A percentile compares a stretch with the other conserved stretches of the same genome.
phyloP scores from a whole-genome alignment of 2,329 filamentous ascomycete genomes.

The Xylariomycetidae sp. region DNA sequence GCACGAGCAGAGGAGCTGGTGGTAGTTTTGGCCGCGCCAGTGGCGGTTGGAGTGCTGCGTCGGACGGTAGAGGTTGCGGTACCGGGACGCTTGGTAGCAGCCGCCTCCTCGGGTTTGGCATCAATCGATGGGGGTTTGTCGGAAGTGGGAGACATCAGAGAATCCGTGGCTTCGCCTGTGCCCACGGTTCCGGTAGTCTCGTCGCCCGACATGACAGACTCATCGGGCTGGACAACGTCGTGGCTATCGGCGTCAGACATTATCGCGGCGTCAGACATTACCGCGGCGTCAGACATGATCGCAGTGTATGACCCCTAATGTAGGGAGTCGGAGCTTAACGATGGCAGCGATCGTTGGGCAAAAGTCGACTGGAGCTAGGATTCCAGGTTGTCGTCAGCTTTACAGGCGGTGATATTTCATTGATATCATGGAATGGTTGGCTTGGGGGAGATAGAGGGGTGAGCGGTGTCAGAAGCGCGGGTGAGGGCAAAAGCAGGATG shows the following conservation, averaged over 20 bases:
- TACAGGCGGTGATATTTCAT: too few relatives aligned
- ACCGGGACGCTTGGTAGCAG: slow-evolving; percentile 30
- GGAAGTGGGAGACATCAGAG: slow-evolving; percentile 25
- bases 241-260: slow-evolving; percentile 45
- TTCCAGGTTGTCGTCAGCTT: too few relatives aligned
- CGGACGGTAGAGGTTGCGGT: slow-evolving; percentile 26
- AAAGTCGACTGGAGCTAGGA: too few relatives aligned
- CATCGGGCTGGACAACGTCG: slow-evolving; percentile 39
- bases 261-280: slow-evolving; percentile 16
- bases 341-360: neutral
- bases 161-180: slow-evolving; percentile 15
- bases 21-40: slow-evolving; percentile 20
- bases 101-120: slow-evolving; percentile 27
- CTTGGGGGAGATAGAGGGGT: too few relatives aligned
- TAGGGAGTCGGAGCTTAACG: neutral
- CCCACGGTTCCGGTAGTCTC: slow-evolving; percentile 27
- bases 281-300: too few relatives aligned
- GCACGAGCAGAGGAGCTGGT: slow-evolving; percentile 28
- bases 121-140: slow-evolving; percentile 25
- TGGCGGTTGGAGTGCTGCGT: slow-evolving; percentile 27
- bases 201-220: slow-evolving; percentile 30
- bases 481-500: too few relatives aligned
- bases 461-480: too few relatives aligned
- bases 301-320: too few relatives aligned
- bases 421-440: too few relatives aligned